phyloP scores from a whole-genome alignment of 192 early-diverging fungal species.

The Linnemannia hyalina region DNA sequence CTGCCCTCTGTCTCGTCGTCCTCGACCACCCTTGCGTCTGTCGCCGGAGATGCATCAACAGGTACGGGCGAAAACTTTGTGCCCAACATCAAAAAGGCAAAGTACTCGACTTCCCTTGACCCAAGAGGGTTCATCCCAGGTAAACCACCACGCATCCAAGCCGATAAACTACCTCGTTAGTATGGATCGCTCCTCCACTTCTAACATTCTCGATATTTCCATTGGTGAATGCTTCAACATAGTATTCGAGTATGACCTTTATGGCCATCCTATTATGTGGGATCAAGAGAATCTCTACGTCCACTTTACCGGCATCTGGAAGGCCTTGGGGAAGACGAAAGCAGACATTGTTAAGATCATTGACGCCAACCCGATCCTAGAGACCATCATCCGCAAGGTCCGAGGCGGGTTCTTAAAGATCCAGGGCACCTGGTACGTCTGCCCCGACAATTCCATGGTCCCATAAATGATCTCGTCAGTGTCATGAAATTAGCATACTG shows the following conservation, averaged over 20 bases:
- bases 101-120: conserved; percentile 73
- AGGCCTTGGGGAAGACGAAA: conserved; percentile 70
- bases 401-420: conserved; percentile 73
- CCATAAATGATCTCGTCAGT: not conserved
- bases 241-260: conserved; percentile 72
- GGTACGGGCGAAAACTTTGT: conserved; percentile 47
- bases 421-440: conserved; percentile 71
- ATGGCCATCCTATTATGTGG: conserved; percentile 74
- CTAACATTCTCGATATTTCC: too few relatives aligned
- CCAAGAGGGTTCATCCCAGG: conserved; percentile 73
- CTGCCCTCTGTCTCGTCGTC: conserved; percentile 34
- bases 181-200: not conserved
- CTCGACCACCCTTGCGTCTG: conserved; percentile 18
- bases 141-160: conserved; percentile 22
- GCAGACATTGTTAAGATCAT: conserved; percentile 74
- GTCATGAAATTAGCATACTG: too few relatives aligned
- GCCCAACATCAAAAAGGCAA: conserved; percentile 65
- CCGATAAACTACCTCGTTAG: not conserved
- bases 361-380: conserved; percentile 68
- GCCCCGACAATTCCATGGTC: not conserved
- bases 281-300: conserved; percentile 73
- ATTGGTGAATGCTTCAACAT: not conserved
- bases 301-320: conserved; percentile 74
- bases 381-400: conserved; percentile 66
- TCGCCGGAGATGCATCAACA: conserved; percentile 26